Base-by-base conservation (phyloP, 352 stramenopile species). In the Phytopythium mirpurense region DNA sequence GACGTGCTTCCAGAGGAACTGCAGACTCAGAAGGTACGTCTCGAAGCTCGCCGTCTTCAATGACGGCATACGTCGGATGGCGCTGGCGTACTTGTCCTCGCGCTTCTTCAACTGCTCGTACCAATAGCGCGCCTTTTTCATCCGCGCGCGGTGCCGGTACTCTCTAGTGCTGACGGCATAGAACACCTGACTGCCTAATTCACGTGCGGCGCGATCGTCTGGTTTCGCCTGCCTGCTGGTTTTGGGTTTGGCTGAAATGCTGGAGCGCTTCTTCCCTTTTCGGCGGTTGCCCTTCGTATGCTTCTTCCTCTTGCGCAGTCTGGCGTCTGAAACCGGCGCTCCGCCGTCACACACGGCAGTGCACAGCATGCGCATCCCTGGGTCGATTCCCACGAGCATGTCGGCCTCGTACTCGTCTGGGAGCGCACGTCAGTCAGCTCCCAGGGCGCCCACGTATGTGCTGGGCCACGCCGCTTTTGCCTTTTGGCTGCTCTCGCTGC, bases 121-220 rank as follows among this genome's bases (percentile, higher is more conserved):
- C 51, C 51, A 50, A 19, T 34, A 40, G 27, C 51, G 51, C 12
- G 24, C 38, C n/a, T 57, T 41, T 29, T 50, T 49, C 37, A 57
- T 50, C 16, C 38, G 38, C 12, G 40, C 51, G 8, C 26, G 40
- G 7, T 29, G 40, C 15, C 40, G 6, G 11, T 46, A 46, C 40
- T 46, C 18, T 26, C 21, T 26, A 15, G 21, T 46, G 27, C 18
- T 10, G 40, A 29, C 27, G 1, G 40, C 26, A 9, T 46, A n/a
- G 21, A 46, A 11, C 9, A 41, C 9, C 18, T 41, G 36, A 41
- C 18, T 18, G 8, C 18, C 36, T 8, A 41, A 8, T 41, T 41
- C 36, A 18, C 36, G 36, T 41, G 36, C 9, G 18, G 36, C 14
- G 14, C 7, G 36, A 41, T 41, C 36, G 18, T 5, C 36, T 16